Evolutionary conservation across 2,329 filamentous ascomycete genomes (phyloP).

Genomic region (Polychaeton citri): DNA sequence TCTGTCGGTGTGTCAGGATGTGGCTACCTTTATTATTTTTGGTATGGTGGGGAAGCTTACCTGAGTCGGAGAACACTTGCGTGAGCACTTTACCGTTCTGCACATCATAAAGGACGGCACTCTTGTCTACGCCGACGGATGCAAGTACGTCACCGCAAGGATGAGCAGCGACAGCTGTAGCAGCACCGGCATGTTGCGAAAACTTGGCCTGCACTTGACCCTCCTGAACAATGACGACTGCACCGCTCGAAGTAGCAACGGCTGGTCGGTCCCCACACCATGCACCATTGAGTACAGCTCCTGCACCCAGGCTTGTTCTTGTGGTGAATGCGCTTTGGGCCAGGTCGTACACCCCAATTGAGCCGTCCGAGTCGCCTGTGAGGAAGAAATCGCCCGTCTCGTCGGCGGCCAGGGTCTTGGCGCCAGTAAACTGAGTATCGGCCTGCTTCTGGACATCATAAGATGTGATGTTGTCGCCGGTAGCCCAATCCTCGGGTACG

Average conservation of each 20-base stretch:
- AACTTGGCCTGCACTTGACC: slow-evolving; percentile 58
- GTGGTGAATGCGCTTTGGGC: slow-evolving; percentile 62
- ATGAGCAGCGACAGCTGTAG: slow-evolving; percentile 65
- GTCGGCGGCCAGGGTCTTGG: slow-evolving; percentile 45
- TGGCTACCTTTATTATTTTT: not conserved
- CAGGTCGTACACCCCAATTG: slow-evolving; percentile 66
- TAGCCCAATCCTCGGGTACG: slow-evolving; percentile 74
- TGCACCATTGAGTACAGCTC: slow-evolving; percentile 51
- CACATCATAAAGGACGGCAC: slow-evolving; percentile 80
- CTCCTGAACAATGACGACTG: slow-evolving; percentile 65
- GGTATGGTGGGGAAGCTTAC: slow-evolving; percentile 39
- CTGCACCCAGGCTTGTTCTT: slow-evolving; percentile 48
- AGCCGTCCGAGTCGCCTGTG: slow-evolving; percentile 61
- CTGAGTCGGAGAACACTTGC: slow-evolving; percentile 65
- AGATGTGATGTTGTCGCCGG: slow-evolving; percentile 52
- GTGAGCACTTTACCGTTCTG: slow-evolving; percentile 52
- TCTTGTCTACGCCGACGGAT: slow-evolving; percentile 84
- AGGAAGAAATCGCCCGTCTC: slow-evolving; percentile 52
- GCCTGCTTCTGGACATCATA: slow-evolving; percentile 43
- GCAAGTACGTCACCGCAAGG: slow-evolving; percentile 72
- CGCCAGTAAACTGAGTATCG: slow-evolving; percentile 47
- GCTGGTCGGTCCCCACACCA: slow-evolving; percentile 59
- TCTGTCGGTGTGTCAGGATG: slow-evolving; percentile 39
- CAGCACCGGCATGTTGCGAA: slow-evolving; percentile 69
- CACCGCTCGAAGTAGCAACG: slow-evolving; percentile 61